Evolutionary conservation across 805 yeast species (phyloP).

Genomic region (Spathaspora boniae): DNA sequence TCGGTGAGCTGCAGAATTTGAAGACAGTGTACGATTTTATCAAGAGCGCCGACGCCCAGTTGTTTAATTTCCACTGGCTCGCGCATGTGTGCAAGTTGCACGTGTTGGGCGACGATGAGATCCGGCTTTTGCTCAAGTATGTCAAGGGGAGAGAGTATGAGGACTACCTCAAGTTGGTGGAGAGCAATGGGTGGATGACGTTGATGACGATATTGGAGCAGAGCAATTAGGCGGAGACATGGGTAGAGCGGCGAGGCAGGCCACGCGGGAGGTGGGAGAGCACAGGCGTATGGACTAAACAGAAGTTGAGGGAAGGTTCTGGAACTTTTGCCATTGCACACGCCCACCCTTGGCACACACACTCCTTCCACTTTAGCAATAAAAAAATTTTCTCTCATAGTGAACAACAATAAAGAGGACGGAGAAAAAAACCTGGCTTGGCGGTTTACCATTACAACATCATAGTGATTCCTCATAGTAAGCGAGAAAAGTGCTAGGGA

Average conservation of each 20-base stretch:
- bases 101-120: conserved; percentile 56
- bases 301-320: not conserved
- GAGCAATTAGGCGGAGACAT: conserved; percentile 13
- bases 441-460: too few species aligned
- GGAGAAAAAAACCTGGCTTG: too few species aligned
- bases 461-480: too few species aligned
- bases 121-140: conserved; percentile 43
- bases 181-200: conserved; percentile 81
- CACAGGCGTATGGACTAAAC: not conserved
- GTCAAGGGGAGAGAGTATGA: conserved; percentile 41
- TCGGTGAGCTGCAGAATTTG: conserved; percentile 70
- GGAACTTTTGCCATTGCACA: not conserved
- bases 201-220: conserved; percentile 50
- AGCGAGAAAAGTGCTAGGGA: too few species aligned
- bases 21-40: conserved; percentile 51
- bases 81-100: conserved; percentile 54
- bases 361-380: too few species aligned
- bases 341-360: too few species aligned
- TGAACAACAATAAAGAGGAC: too few species aligned
- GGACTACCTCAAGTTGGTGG: conserved; percentile 50
- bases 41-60: conserved; percentile 25
- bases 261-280: not conserved
- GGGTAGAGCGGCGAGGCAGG: conserved; percentile 4
- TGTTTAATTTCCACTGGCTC: conserved; percentile 78
- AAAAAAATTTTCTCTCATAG: too few species aligned